These are phyloP conservation scores for Boletellus deceptivus DNA, from an alignment of 1,284 basidiomycete genomes.

Conservation along the genomic window DNA sequence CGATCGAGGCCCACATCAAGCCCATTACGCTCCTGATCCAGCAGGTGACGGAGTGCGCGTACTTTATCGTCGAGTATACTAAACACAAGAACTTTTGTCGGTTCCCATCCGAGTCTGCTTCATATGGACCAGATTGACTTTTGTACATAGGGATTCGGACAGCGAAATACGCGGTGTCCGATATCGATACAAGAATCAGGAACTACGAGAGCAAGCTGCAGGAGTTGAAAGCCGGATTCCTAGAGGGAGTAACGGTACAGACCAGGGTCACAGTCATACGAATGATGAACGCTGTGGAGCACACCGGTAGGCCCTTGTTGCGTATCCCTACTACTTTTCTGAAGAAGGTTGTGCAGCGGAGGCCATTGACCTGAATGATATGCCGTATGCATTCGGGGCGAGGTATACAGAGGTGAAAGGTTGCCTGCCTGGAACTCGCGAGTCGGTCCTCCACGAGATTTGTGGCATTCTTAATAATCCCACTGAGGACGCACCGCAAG, in stretches of 20 bases:
- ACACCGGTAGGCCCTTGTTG: neutral
- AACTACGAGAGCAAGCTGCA: neutral
- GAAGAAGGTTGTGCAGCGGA: neutral
- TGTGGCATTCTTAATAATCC: constrained; percentile 16
- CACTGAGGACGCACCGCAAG: neutral
- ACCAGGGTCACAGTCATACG: neutral
- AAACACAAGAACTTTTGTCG: neutral
- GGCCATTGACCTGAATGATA: neutral
- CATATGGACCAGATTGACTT: neutral
- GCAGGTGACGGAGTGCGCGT: neutral
- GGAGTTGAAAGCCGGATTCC: neutral
- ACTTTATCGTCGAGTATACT: neutral
- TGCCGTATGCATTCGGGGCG: neutral
- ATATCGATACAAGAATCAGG: neutral
- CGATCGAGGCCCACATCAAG: neutral
- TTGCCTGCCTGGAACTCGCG: neutral
- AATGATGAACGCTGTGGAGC: neutral
- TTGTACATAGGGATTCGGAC: neutral
- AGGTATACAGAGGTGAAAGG: neutral
- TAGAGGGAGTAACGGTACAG: neutral
- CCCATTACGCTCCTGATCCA: neutral
- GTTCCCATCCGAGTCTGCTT: neutral
- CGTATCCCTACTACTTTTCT: no score
- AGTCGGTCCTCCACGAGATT: neutral
- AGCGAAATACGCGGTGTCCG: neutral